phyloP scores from a whole-genome alignment of 2,329 filamentous ascomycete species.

The Furcasterigmium sp. region DNA sequence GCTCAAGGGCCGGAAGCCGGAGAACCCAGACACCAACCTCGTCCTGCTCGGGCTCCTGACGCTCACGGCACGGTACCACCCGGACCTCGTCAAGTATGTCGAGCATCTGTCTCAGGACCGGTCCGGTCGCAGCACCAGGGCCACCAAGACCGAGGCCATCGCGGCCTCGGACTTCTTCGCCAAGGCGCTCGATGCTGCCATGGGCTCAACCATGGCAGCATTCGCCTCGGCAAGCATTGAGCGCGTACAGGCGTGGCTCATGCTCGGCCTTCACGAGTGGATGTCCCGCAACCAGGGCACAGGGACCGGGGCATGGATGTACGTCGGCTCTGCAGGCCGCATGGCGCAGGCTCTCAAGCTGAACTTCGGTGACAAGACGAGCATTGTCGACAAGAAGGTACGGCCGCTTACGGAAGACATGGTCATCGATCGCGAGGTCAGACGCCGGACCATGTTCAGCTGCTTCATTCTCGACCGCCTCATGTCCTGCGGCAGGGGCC shows the following conservation, averaged over 20 bases:
- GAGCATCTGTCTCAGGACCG: conserved; percentile 27
- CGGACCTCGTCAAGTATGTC: conserved; percentile 51
- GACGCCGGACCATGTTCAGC: conserved; percentile 68
- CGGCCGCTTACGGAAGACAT: conserved; percentile 17
- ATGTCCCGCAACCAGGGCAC: conserved; percentile 49
- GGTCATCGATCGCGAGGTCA: conserved; percentile 47
- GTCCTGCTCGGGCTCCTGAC: conserved; percentile 63
- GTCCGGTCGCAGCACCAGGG: conserved; percentile 21
- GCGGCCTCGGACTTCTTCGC: conserved; percentile 62
- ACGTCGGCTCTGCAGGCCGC: conserved; percentile 58
- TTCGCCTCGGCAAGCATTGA: conserved; percentile 53
- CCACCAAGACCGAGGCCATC: conserved; percentile 39
- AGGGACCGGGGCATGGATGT: conserved; percentile 60
- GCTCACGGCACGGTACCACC: conserved; percentile 64
- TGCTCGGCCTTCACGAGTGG: conserved; percentile 70
- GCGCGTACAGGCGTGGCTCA: conserved; percentile 61
- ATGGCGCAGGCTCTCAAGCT: conserved; percentile 59
- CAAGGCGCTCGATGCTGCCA: conserved; percentile 46
- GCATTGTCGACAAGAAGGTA: conserved; percentile 10
- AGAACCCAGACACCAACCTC: conserved; percentile 45
- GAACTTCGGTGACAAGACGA: conserved; percentile 46
- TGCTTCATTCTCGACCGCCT: conserved; percentile 69
- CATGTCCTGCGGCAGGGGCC: conserved; percentile 58
- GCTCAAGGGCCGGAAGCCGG: conserved; percentile 21
- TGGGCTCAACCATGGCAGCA: conserved; percentile 39